A percentile compares a stretch with the other conserved stretches of the same genome.
Evolutionary conservation across 441 rosid species (phyloP).

Genomic region (Croton laevigatus): DNA sequence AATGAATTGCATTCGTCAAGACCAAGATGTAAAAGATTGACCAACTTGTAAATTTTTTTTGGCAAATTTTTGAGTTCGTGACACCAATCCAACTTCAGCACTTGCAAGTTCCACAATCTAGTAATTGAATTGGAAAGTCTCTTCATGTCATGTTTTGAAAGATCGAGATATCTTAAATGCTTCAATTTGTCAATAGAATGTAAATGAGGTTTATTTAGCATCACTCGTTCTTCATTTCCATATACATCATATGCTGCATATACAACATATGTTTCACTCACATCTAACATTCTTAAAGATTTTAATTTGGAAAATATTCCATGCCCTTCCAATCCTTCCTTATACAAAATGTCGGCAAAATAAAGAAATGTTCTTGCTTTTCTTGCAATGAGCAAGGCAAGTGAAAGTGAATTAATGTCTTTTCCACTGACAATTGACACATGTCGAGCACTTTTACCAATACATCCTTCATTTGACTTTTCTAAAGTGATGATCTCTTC

Average conservation of each 20-base stretch:
- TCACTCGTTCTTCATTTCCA: no score
- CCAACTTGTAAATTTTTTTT: no score
- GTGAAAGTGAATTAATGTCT: no score
- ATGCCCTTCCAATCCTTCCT: no score
- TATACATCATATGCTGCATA: no score
- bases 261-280: no score
- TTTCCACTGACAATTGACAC: neutral
- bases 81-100: constrained; percentile 1
- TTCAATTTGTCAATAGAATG: constrained; percentile 8
- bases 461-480: neutral
- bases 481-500: neutral
- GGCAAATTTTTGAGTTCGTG: constrained; percentile 12
- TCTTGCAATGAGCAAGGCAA: neutral
- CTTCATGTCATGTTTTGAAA: neutral
- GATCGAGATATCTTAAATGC: constrained; percentile 13
- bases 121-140: neutral
- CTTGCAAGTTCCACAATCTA: neutral
- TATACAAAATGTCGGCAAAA: no score
- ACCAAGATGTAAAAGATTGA: constrained; percentile 22
- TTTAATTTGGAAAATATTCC: neutral
- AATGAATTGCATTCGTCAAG: constrained; percentile 6
- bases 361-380: neutral
- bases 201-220: no score
- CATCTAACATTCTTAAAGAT: constrained; percentile 12
- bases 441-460: neutral